These are phyloP conservation scores for Biscogniauxia marginata DNA, from an alignment of 2,329 filamentous ascomycete genomes.

Conservation along the genomic window DNA sequence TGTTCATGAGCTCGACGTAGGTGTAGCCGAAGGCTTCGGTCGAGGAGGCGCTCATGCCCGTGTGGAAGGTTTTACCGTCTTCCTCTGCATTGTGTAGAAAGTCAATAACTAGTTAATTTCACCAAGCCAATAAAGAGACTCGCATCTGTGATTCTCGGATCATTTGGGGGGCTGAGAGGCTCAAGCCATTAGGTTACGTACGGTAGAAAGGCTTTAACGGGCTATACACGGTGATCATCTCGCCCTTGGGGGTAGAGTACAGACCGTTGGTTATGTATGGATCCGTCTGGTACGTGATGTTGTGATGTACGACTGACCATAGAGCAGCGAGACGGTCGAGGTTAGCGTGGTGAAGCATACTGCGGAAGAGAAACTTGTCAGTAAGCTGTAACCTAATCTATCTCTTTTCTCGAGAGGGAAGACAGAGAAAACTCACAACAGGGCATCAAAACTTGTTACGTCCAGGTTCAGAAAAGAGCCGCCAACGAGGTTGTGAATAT, in stretches of 20 bases:
- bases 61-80: constrained; percentile 41
- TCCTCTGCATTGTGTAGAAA: constrained; percentile 8
- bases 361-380: constrained; percentile 16
- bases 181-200: not conserved
- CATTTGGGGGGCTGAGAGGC: not conserved
- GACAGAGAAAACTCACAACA: constrained; percentile 39
- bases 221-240: constrained; percentile 41
- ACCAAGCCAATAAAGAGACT: too few relatives aligned
- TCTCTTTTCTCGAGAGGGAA: not conserved
- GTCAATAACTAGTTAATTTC: too few relatives aligned
- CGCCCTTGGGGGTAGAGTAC: constrained; percentile 42
- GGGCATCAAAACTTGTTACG: constrained; percentile 45
- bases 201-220: constrained; percentile 52
- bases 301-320: constrained; percentile 42
- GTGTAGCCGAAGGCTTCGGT: constrained; percentile 40
- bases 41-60: constrained; percentile 33
- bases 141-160: too few relatives aligned
- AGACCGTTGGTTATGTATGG: constrained; percentile 30
- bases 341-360: constrained; percentile 54
- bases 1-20: constrained; percentile 41
- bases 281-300: constrained; percentile 30
- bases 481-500: constrained; percentile 41
- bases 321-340: constrained; percentile 59
- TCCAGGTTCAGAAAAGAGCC: constrained; percentile 34
- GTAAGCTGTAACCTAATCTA: not conserved